Base-by-base conservation (phyloP, 148 eudicot genomes). In the Persicaria maculosa region DNA sequence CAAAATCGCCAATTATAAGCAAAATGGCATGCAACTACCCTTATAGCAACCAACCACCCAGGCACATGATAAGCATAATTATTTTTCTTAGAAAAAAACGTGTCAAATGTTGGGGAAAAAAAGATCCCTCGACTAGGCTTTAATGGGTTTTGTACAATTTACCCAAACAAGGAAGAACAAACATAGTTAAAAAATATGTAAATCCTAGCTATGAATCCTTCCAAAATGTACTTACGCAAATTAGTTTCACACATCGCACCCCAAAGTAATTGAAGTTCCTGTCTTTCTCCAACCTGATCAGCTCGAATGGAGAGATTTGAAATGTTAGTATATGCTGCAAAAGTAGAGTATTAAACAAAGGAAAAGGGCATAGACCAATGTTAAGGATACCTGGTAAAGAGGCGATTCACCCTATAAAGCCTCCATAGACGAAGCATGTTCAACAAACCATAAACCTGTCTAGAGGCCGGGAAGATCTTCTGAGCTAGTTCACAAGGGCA, bases 351-450 rank as follows among this genome's bases (percentile, higher is more conserved):
- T 12, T 40, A 59, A 59, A 59, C 43, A 8, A 6, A 19, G 64
- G 12, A 58, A 58, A 58, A 31, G 19, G 36, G 64, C 36, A 1
- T 25, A 9, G 14, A 59, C 25, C 31, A 15, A 59, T 9, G 43
- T 4, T 20, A 14, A 59, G 11, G 67, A 77, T 84, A 91, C 97
- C 88, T 84, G 52, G 96, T 77, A 76, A 93, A 93, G 19, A 88
- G 80, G 72, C 85, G 73, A 58, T 96, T 84, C 53, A 91, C 93
- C 86, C 98, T 87, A 43, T 89, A 81, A 17, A 93, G 85, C 80
- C 98, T 93, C 98, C 98, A 93, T 0, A 93, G 90, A 16, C 97
- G 94, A 15, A 89, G 90, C 97, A 94, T 91, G 79, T 83, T 91
- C 83, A 88, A 86, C 16, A 83, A 75, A n/a, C 93, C 93, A 87